Base-by-base conservation (phyloP, 768 basidiomycete genomes). In the Lactarius akahatsu region DNA sequence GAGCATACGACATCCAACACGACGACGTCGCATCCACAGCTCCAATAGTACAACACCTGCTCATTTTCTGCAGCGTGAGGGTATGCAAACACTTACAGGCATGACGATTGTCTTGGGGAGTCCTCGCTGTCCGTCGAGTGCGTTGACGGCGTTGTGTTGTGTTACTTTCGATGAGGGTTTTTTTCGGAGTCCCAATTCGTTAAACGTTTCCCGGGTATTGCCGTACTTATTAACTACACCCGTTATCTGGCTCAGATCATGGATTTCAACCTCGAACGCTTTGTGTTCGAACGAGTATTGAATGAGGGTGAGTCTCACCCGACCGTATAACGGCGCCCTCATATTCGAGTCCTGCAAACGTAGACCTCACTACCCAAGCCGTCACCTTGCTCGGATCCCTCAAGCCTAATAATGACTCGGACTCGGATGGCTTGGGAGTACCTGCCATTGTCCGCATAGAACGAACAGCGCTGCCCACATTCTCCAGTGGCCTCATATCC, bases 401-500 rank as follows among this genome's bases (percentile, higher is more conserved):
- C 30, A 56, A 32, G 9, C 43, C 54, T 4, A 55, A 40, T 43
- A 9, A 9, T 11, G 55, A 54, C 13, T 26, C 55, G 16, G 47
- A 54, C 9, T 28, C 47, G 26, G 52, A 62, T 40, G 55, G 20
- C 18, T 55, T 65, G 43, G 52, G 6, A 15, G n/a, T 54, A 23
- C n/a, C 80, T 38, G 86, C 90, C 3, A 87, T 96, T 68, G 72
- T 95, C n/a, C 84, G 88, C 43, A 78, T 96, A 45, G 90, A 94
- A 74, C 92, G 88, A 73, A 88, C 88, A 0, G 82, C 89, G 2
- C 80, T 95, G 64, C 77, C 84, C n/a, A 73, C 30, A 72, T 83
- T 63, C 77, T 86, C 72, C 69, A 77, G 30, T 70, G 75, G 0
- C 47, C 78, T 57, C 63, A 66, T 89, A 20, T 74, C 79, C 57